Base-by-base conservation (phyloP, 305 asterid genomes). In the Fraxinus angustifolia region DNA sequence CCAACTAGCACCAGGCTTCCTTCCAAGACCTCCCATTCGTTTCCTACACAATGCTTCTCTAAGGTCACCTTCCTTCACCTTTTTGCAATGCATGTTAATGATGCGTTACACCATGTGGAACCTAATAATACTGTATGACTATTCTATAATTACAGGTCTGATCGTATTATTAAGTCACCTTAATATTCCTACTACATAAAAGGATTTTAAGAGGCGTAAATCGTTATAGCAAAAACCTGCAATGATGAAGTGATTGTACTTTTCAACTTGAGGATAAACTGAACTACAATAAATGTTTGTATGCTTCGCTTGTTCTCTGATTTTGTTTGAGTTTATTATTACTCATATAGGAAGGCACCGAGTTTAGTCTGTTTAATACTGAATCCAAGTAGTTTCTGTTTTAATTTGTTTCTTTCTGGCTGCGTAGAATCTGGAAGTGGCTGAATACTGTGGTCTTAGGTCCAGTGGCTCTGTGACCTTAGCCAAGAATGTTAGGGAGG, bases 401-500 rank as follows among this genome's bases (percentile, higher is more conserved):
- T 50, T 79, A 40, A 70, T 28, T 79, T 50, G 26, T 71, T 34
- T 70, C 53, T 71, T 74, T 83, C 16, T 77, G 79, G 78, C 7
- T 78, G 62, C 80, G 81, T 82, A 94, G 97, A 93, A 83, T 86
- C 81, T 91, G 42, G 96, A 95, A 83, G 87, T 86, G 45, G 91
- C 91, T 23, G 97, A 93, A 70, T 93, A 90, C 88, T 87, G 92
- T 6, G 98, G 99, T 35, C 96, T 93, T 8, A 83, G 90, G 83
- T 90, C 94, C 40, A 86, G 83, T 75, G 89, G 93, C 73, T 87
- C 91, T 16, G 90, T 86, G 75, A 83, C 92, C 68, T 86, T 87
- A 53, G 88, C 90, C 86, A 85, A 84, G 87, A 87, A 84, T 77
- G 86, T 74, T n/a, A 86, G 84, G 79, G 93, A 87, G 70, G 73